These are phyloP conservation scores for Monosporozyma siamensis DNA, from an alignment of 805 yeast genomes.

Conservation along the genomic window DNA sequence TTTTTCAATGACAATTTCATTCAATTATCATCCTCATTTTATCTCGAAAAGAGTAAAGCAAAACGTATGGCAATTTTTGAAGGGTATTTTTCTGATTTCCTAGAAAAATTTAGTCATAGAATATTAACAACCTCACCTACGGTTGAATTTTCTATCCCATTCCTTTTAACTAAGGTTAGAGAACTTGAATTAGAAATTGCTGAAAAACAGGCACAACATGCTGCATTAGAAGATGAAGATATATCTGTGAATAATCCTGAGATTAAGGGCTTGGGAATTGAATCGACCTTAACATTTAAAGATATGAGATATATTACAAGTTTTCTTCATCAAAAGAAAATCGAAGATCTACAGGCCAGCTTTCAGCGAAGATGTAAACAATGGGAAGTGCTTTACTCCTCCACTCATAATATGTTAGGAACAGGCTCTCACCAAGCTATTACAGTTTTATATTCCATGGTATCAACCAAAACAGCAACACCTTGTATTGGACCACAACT, in stretches of 20 bases:
- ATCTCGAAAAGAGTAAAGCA: conserved; percentile 18
- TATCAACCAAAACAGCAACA: conserved; percentile 72
- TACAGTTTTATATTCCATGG: conserved; percentile 69
- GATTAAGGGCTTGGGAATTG: conserved; percentile 16
- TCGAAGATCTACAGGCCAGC: conserved; percentile 25
- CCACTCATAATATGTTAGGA: conserved; percentile 50
- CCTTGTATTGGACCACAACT: conserved; percentile 89
- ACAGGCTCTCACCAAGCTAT: conserved; percentile 73
- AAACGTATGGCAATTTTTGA: conserved; percentile 11
- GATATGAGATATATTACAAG: conserved; percentile 28
- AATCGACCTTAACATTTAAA: conserved; percentile 25
- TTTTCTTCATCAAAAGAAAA: conserved; percentile 27
- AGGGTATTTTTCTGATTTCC: conserved; percentile 33
- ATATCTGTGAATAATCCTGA: conserved; percentile 9
- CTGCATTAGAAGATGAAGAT: conserved; percentile 19
- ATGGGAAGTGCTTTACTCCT: conserved; percentile 55
- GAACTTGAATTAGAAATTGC: conserved; percentile 37
- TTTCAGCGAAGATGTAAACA: conserved; percentile 37
- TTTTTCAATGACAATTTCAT: conserved; percentile 63
- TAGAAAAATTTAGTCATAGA: conserved; percentile 37
- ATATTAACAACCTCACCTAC: conserved; percentile 79
- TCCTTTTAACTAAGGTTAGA: conserved; percentile 46
- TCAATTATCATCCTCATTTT: conserved; percentile 35
- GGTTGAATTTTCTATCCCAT: conserved; percentile 65
- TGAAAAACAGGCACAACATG: conserved; percentile 19